Base-by-base conservation (phyloP, 1,139 yeast species). In the Blastobotrys malaysiensis region DNA sequence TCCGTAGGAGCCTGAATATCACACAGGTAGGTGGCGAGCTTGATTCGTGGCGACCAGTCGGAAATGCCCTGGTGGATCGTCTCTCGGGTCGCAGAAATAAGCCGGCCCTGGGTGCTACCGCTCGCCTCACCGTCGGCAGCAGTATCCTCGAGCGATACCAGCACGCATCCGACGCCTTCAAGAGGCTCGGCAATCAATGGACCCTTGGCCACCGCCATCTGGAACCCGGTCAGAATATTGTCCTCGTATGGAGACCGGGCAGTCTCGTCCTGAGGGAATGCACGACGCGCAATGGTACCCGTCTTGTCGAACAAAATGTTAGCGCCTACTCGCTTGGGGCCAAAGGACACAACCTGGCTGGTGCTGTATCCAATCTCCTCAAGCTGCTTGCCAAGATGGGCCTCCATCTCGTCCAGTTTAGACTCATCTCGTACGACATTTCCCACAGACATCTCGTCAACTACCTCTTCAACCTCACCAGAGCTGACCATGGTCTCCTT, bases 1-100 rank as follows among this genome's bases (percentile, higher is more conserved):
- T 95, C 99, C 0, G 96, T 82, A 1, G 96, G 81, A 0, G 99
- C 95, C 70, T 95, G 99, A 60, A 95, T 89, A 61, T 91, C 97
- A 74, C 97, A 91, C 0, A 88, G 78, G 67, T 93, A 95, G 83
- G 87, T 88, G 2, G 99, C 99, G 63, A 95, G 78, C 79, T 87
- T 83, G 52, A 95, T 72, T 56, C 99, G 78, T 7, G 98, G 96
- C 0, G 97, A 86, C 83, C 91, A 87, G 53, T 81, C 83, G 44
- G 87, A 69, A 64, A 91, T 80, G 1, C 84, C 81, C 46, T 78
- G 76, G 64, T 87, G 88, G 51, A 95, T 84, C 7, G 82, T 72
- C 59, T 88, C 95, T 62, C 91, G 82, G 0, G 90, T 82, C 1
- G 81, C 77, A 1, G 91, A 81, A 89, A 73, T 63, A 91, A 80